These are phyloP conservation scores for Pythium folliculosum DNA, from an alignment of 352 stramenopile genomes.

Conservation along the genomic window DNA sequence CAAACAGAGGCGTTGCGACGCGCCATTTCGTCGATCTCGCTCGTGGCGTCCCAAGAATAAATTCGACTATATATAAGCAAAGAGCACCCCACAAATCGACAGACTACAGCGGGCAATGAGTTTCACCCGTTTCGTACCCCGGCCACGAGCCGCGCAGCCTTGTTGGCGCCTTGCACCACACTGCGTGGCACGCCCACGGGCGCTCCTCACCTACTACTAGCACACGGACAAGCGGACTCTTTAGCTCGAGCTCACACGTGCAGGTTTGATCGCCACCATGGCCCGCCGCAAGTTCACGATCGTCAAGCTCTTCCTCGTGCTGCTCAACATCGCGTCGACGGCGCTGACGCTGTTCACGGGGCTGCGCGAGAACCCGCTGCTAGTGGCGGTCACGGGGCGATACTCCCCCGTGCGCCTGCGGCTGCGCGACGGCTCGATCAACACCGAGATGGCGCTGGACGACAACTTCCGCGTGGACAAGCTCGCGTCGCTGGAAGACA, in stretches of 20 bases:
- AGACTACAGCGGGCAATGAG: too few species aligned
- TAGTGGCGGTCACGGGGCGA: conserved; percentile 10
- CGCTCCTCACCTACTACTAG: too few species aligned
- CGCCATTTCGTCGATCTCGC: too few species aligned
- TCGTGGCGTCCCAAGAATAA: too few species aligned
- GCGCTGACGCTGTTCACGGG: conserved; percentile 20
- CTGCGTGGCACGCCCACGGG: too few species aligned
- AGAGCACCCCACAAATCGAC: too few species aligned
- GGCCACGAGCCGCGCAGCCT: too few species aligned
- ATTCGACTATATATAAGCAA: too few species aligned
- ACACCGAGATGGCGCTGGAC: conserved; percentile 24
- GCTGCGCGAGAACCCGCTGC: conserved; percentile 18
- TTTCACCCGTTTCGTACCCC: too few species aligned
- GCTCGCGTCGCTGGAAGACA: conserved; percentile 34
- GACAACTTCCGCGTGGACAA: conserved; percentile 16
- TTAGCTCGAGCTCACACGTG: background rate
- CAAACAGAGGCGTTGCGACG: too few species aligned
- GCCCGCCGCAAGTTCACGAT: conserved; percentile 16
- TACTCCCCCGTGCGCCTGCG: conserved; percentile 26
- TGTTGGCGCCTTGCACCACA: too few species aligned
- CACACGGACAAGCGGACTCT: too few species aligned
- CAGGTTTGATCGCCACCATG: background rate
- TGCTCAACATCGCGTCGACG: background rate
- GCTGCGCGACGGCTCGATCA: conserved; percentile 27
- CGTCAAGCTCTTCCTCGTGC: conserved; percentile 6